Base-by-base conservation (phyloP, 129 eudicot genomes). In the Helianthus tuberosus region DNA sequence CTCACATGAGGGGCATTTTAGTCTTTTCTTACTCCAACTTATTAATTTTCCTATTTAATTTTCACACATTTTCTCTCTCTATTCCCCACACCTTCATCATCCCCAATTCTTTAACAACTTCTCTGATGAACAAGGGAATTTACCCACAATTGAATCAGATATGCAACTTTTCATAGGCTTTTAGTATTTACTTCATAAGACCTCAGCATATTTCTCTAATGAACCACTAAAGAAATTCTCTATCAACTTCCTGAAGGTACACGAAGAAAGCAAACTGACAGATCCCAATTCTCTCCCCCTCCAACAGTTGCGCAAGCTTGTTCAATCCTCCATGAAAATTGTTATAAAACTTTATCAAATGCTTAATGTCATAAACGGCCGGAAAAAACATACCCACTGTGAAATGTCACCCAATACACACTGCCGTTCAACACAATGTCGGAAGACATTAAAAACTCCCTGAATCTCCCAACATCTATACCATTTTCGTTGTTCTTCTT, bases 271-370 rank as follows among this genome's bases (percentile, higher is more conserved):
- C 89, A 92, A 87, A 78, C 96, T 92, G 98, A 68, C 86, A 85
- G 44, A 92, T 77, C 71, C 98, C 98, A 68, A 92, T 71, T 70
- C 98, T 87, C 84, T 92, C 93, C 29, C 89, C 96, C 13, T 85
- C 98, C 91, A 92, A 58, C 32, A 89, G 58, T 78, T 92, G 89
- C 5, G 98, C 96, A 10, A 92, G 84, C 88, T 92, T 92, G 75
- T 87, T 92, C 72, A 92, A 78, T 75, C 98, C 98, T 38, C 98
- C 98, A 68, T 92, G 98, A 46, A 92, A 81, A 73, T 88, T 89
- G 52, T 92, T 87, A 48, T 91, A 89, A 75, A 89, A 92, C 91
- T 87, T 92, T 96, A 92, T 92, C 88, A 92, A 65, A 81, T 92
- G 93, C 91, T 92, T 92, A 16, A 92, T 85, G 48, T 92, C 98